Conservation (phyloP, 306 rosid genomes). For the Trifolium pratense region DNA sequence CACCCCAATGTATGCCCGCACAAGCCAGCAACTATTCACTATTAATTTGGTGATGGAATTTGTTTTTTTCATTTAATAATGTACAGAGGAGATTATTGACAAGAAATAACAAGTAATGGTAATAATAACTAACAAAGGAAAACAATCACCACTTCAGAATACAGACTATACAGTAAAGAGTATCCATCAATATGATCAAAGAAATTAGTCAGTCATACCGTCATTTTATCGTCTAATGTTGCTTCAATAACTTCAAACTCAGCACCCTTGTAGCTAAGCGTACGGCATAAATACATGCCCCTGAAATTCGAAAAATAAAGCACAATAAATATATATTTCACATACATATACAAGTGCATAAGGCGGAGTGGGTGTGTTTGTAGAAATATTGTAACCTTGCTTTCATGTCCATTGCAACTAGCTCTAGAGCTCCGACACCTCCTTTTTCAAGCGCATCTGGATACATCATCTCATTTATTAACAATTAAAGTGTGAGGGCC, state of each 20-base stretch:
- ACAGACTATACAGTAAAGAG: neutral
- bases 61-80: constrained; percentile 5
- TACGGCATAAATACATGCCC: constrained; percentile 97
- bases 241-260: constrained; percentile 93
- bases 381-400: constrained; percentile 69
- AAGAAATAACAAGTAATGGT: constrained; percentile 5
- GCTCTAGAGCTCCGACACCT: constrained; percentile 98
- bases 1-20: neutral
- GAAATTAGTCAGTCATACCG: constrained; percentile 59
- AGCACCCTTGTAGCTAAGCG: constrained; percentile 87
- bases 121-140: constrained; percentile 4
- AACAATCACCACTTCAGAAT: neutral
- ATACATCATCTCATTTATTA: constrained; percentile 21
- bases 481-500: neutral
- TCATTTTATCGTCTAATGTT: constrained; percentile 84
- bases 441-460: constrained; percentile 92
- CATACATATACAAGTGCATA: neutral
- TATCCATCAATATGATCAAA: constrained; percentile 12
- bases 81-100: constrained; percentile 26
- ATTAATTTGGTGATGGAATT: constrained; percentile 14
- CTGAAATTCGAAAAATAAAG: constrained; percentile 52
- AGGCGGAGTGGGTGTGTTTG: constrained; percentile 11
- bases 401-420: constrained; percentile 99
- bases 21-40: constrained; percentile 3
- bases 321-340: constrained; percentile 14